Evolutionary conservation across 139 green algal genomes (phyloP).

Genomic region (Haematococcus sp.): DNA sequence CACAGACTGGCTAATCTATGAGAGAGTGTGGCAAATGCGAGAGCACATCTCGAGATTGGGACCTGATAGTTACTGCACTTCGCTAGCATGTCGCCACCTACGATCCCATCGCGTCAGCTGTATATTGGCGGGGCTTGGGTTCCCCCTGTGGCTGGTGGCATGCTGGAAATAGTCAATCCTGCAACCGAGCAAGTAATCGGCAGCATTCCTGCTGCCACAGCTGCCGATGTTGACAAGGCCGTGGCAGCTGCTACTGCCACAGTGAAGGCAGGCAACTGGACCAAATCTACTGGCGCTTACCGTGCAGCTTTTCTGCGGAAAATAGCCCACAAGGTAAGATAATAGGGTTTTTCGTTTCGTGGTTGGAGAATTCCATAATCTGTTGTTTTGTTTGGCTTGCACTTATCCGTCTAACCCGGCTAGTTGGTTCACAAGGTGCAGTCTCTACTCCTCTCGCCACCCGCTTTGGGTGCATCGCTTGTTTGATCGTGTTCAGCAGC

Average conservation of each 20-base stretch:
- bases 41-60: too few species aligned
- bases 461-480: too few species aligned
- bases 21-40: too few species aligned
- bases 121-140: constrained; percentile 58
- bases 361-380: neutral
- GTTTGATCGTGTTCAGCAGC: too few species aligned
- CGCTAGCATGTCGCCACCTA: neutral
- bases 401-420: neutral
- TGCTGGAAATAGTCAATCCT: constrained; percentile 56
- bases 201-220: constrained; percentile 54
- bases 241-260: constrained; percentile 49
- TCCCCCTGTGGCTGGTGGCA: constrained; percentile 18
- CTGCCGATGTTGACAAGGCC: constrained; percentile 56
- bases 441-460: too few species aligned
- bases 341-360: too few species aligned
- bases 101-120: constrained; percentile 29
- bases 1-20: too few species aligned
- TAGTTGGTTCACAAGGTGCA: neutral
- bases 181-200: constrained; percentile 55
- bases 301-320: constrained; percentile 48
- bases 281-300: constrained; percentile 40
- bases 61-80: too few species aligned
- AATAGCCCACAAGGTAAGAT: constrained; percentile 65
- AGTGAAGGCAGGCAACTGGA: constrained; percentile 47
- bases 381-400: neutral